These are phyloP conservation scores for Blastomyces parvus DNA, from an alignment of 2,329 filamentous ascomycete genomes.

Conservation along the genomic window DNA sequence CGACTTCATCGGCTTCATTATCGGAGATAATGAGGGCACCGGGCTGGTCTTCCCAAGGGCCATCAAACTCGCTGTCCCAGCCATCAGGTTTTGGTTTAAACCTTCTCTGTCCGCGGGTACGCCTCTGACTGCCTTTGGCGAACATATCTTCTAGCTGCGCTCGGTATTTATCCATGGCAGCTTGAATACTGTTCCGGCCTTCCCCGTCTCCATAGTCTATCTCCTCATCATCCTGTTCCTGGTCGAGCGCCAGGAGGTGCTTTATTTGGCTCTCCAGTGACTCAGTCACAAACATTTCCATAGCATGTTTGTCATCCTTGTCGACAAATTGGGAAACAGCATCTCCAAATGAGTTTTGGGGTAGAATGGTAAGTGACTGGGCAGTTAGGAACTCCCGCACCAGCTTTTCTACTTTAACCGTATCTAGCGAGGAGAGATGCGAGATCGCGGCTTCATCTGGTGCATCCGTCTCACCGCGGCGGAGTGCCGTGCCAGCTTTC, in stretches of 20 bases:
- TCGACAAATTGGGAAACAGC: slow-evolving; percentile 87
- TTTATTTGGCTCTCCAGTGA: slow-evolving; percentile 61
- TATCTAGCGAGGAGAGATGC: slow-evolving; percentile 55
- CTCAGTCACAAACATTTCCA: slow-evolving; percentile 70
- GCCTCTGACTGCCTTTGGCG: slow-evolving; percentile 53
- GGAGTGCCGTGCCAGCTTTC: slow-evolving; percentile 38
- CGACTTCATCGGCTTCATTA: slow-evolving; percentile 41
- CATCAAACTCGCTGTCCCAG: slow-evolving; percentile 88
- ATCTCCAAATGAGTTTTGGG: slow-evolving; percentile 85
- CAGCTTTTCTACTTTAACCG: slow-evolving; percentile 76
- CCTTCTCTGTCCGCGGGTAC: slow-evolving; percentile 42
- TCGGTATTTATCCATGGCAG: slow-evolving; percentile 64
- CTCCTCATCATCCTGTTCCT: slow-evolving; percentile 57
- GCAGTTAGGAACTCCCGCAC: slow-evolving; percentile 79
- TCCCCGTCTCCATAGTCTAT: slow-evolving; percentile 57
- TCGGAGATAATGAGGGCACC: slow-evolving; percentile 52
- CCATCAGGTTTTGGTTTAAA: slow-evolving; percentile 66
- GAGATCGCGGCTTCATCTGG: slow-evolving; percentile 51
- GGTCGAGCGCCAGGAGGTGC: slow-evolving; percentile 56
- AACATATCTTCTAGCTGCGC: slow-evolving; percentile 63
- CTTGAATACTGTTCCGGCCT: slow-evolving; percentile 60
- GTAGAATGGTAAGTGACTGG: slow-evolving; percentile 84
- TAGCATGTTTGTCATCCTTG: slow-evolving; percentile 89
- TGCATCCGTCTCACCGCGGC: slow-evolving; percentile 40
- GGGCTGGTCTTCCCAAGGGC: slow-evolving; percentile 72